A percentile compares a stretch with the other conserved stretches of the same genome.
These are phyloP conservation scores for Sherardia arvensis DNA, from an alignment of 257 asterid genomes.

Conservation along the genomic window DNA sequence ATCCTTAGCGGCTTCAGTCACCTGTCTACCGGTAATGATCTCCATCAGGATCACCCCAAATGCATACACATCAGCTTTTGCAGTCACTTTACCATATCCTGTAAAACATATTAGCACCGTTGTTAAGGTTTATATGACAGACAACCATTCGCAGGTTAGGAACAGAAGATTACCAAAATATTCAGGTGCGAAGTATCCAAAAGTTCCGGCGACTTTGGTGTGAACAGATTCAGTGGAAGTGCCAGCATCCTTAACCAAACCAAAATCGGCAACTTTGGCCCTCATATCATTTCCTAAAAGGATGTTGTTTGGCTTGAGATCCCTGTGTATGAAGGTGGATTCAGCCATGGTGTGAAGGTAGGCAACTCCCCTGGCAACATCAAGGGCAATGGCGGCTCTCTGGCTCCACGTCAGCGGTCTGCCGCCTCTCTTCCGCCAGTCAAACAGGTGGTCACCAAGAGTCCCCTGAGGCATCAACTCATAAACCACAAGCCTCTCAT, in stretches of 20 bases:
- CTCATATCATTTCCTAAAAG: slow-evolving; percentile 79
- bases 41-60: slow-evolving; percentile 91
- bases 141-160: no score
- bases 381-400: slow-evolving; percentile 62
- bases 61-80: slow-evolving; percentile 74
- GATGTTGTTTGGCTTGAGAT: slow-evolving; percentile 77
- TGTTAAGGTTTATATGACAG: no score
- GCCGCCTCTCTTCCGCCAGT: slow-evolving; percentile 19
- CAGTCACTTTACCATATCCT: slow-evolving; percentile 88
- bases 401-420: slow-evolving; percentile 61
- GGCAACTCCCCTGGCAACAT: slow-evolving; percentile 89
- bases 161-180: slow-evolving; percentile 77
- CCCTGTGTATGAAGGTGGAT: slow-evolving; percentile 88
- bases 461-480: slow-evolving; percentile 93
- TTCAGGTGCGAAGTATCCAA: slow-evolving; percentile 96
- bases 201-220: slow-evolving; percentile 83
- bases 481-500: slow-evolving; percentile 71
- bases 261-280: slow-evolving; percentile 93
- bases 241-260: slow-evolving; percentile 71
- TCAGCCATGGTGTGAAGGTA: slow-evolving; percentile 72
- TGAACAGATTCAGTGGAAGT: slow-evolving; percentile 51
- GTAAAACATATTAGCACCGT: slow-evolving; percentile 17
- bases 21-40: slow-evolving; percentile 58
- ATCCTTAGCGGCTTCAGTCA: slow-evolving; percentile 46
- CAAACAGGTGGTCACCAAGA: slow-evolving; percentile 51